Evolutionary conservation across 306 rosid species (phyloP).

Genomic region (Sphenostylis stenocarpa): DNA sequence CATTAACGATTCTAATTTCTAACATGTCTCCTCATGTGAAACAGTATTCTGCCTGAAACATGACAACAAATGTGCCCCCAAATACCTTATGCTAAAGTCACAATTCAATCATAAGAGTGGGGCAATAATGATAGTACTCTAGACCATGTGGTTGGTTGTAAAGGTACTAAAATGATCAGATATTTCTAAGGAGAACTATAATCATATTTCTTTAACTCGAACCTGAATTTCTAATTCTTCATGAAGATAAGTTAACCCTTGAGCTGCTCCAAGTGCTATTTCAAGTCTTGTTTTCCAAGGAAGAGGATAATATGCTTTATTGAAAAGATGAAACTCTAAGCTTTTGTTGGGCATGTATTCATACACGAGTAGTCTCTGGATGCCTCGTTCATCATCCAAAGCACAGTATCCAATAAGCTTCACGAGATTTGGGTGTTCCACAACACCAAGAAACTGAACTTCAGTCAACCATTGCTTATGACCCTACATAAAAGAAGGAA

Average conservation of each 20-base stretch:
- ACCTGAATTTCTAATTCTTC: slow-evolving; percentile 89
- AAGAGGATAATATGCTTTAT: slow-evolving; percentile 48
- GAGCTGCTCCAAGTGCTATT: slow-evolving; percentile 70
- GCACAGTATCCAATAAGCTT: slow-evolving; percentile 84
- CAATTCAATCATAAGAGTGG: background rate
- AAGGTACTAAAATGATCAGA: background rate
- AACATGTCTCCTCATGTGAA: background rate
- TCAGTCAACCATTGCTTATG: slow-evolving; percentile 88
- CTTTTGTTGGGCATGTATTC: slow-evolving; percentile 76
- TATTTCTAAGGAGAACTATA: background rate
- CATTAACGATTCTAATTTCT: background rate
- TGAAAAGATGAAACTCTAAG: slow-evolving; percentile 76
- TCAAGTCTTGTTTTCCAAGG: slow-evolving; percentile 75
- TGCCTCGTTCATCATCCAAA: slow-evolving; percentile 77
- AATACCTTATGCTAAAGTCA: background rate
- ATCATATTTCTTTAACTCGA: slow-evolving; percentile 9
- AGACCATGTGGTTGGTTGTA: background rate
- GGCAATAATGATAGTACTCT: background rate
- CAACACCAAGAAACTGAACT: slow-evolving; percentile 82
- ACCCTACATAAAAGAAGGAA: slow-evolving; percentile 46
- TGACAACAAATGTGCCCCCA: background rate
- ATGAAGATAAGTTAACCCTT: slow-evolving; percentile 76
- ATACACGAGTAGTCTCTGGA: slow-evolving; percentile 78
- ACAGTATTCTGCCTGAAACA: background rate
- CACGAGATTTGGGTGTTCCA: slow-evolving; percentile 85